Evolutionary conservation across 805 yeast species (phyloP), one percentile per base, ranked within the genome.

Genomic region (Starmerella vitae): DNA sequence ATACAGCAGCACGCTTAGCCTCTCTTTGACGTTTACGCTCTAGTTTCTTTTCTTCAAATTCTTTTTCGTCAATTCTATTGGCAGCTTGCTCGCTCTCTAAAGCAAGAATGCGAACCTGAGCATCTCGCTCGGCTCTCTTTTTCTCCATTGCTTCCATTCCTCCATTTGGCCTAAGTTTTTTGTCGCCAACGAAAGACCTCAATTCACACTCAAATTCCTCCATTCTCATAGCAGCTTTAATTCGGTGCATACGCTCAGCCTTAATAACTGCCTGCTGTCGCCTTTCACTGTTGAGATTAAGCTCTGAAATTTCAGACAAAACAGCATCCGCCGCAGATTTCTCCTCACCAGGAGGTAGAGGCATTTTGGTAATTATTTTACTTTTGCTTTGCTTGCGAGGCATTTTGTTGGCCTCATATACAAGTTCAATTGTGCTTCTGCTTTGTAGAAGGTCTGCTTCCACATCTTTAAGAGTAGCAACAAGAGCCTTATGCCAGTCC

Each of bases 101-200:
- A 28, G 50, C 58, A 43, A 55, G 60, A 37, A 75, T 74, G 44
- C 84, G 61, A 50, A 80, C 80, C 39, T 69, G 74, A 58, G 84
- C 93, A 24, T 50, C 53, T 47, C 81, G 76, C 44, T 68, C 61
- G 48, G 65, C 67, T 42, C 95, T 66, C 35, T 66, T 48, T 43
- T 82, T 65, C 50, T 88, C 97, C 17, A 82, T 63, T 51, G 84
- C 96, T 45, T 81, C 93, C 17, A 85, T 70, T 1, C 97, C 96
- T 5, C 96, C 96, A 15, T 85, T 72, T 46, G 74, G 78, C 53
- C 81, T 82, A 42, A 88, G 65, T 53, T 70, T 79, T 21, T 72
- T 68, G 31, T 76, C 88, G 5, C 68, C 86, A 6, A 88, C 94
- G 65, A 84, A 88, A 17, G 72, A 78, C 2, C 77, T 91, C 5